Conservation (phyloP, 148 eudicot species). For the Camellia japonica region DNA sequence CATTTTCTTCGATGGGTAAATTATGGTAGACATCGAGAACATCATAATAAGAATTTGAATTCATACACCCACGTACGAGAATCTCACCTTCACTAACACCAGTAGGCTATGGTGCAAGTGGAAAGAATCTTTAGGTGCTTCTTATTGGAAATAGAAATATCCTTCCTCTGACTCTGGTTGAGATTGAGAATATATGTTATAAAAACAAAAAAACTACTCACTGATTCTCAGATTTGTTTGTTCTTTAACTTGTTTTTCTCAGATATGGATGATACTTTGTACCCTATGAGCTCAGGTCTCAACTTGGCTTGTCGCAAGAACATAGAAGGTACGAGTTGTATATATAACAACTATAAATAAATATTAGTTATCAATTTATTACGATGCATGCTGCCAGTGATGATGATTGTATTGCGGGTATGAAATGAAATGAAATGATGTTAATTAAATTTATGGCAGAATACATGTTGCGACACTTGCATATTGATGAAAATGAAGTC, state of each 20-base stretch:
- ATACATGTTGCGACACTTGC: constrained; percentile 61
- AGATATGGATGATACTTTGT: constrained; percentile 93
- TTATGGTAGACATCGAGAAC: not conserved
- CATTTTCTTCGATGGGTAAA: not conserved
- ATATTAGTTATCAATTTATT: not conserved
- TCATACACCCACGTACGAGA: not conserved
- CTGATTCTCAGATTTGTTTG: not conserved
- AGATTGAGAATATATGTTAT: not conserved
- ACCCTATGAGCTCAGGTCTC: constrained; percentile 84
- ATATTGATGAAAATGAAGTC: constrained; percentile 67
- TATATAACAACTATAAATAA: too few species aligned
- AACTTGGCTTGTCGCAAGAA: constrained; percentile 89
- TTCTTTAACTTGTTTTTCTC: not conserved
- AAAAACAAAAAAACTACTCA: not conserved
- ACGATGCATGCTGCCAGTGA: not conserved
- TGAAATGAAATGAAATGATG: too few species aligned
- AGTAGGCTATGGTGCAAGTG: not conserved
- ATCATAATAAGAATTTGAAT: too few species aligned
- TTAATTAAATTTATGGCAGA: constrained; percentile 31
- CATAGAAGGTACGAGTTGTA: constrained; percentile 58
- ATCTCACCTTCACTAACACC: not conserved
- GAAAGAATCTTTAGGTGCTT: not conserved
- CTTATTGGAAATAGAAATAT: not conserved
- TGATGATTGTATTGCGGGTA: not conserved
- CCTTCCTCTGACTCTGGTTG: not conserved